phyloP scores from a whole-genome alignment of 129 eudicot genomes.

The Gnaphalium uliginosum region DNA sequence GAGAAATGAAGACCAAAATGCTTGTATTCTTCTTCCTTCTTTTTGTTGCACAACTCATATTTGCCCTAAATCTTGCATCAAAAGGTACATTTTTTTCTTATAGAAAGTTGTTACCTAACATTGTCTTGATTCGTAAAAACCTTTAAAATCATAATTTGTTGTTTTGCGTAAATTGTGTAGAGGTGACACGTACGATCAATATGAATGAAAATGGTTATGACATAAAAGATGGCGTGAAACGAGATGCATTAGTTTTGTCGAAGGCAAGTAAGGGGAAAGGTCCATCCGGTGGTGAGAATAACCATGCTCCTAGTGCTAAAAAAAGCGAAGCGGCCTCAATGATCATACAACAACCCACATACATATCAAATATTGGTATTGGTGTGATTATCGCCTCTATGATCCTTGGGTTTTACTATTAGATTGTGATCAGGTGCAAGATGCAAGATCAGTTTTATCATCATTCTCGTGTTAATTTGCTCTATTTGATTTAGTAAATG shows the following conservation, averaged over 20 bases:
- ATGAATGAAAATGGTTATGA: background rate
- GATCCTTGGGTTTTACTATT: background rate
- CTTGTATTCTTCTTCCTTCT: conserved; percentile 24
- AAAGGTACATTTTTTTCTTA: background rate
- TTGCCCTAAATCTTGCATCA: conserved; percentile 7
- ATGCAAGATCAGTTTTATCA: background rate
- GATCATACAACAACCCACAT: background rate
- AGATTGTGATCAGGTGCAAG: background rate
- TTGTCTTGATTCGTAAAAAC: background rate
- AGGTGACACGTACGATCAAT: background rate
- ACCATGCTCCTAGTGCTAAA: background rate
- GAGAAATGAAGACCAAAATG: conserved; percentile 25
- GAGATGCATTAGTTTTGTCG: background rate
- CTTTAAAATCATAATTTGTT: background rate
- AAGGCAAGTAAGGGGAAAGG: conserved; percentile 5
- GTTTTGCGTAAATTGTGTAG: background rate
- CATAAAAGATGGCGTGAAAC: background rate
- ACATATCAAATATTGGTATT: background rate
- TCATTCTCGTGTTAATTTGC: background rate
- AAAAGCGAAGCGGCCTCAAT: background rate
- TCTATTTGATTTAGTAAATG: background rate
- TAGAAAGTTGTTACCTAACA: background rate
- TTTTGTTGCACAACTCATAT: conserved; percentile 16
- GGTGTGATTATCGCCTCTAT: background rate
- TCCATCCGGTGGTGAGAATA: background rate